These are phyloP conservation scores for Parietaria judaica DNA, from an alignment of 306 rosid species.

Conservation along the genomic window DNA sequence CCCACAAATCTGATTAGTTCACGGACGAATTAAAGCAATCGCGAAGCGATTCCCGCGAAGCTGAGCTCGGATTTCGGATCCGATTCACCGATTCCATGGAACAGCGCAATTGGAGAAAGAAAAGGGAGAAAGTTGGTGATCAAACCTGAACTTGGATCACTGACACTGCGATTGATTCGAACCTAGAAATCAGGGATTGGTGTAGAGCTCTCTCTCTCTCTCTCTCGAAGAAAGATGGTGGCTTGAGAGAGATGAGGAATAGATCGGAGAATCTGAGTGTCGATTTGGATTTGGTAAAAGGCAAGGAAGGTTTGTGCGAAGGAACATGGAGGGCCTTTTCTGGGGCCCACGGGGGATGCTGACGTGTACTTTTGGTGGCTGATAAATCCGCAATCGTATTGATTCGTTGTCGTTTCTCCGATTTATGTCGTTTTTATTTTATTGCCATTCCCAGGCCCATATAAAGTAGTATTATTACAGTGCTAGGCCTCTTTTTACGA, in stretches of 20 bases:
- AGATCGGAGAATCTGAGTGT: too few species aligned
- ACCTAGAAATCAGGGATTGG: not conserved
- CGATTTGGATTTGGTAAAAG: too few species aligned
- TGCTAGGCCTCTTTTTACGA: too few species aligned
- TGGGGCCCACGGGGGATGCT: not conserved
- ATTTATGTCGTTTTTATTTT: not conserved
- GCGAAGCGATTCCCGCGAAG: slow-evolving; percentile 5
- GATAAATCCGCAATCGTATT: too few species aligned
- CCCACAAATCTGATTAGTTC: not conserved
- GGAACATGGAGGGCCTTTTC: too few species aligned
- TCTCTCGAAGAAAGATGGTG: too few species aligned
- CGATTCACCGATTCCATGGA: not conserved
- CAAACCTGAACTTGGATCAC: slow-evolving; percentile 26
- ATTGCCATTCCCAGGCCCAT: too few species aligned
- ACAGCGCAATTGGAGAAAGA: not conserved
- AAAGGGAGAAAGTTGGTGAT: not conserved
- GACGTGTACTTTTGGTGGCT: slow-evolving; percentile 5
- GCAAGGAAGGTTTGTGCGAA: too few species aligned
- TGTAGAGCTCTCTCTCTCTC: not conserved
- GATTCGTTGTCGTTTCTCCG: not conserved
- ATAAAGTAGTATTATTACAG: too few species aligned
- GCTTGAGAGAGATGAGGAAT: too few species aligned
- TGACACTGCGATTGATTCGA: not conserved
- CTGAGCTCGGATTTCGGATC: slow-evolving; percentile 26
- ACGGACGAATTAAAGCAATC: not conserved